Percentiles rank a stretch among this genome's conserved stretches.
These are phyloP conservation scores for Prunella vulgaris DNA, from an alignment of 257 asterid genomes.

Conservation along the genomic window DNA sequence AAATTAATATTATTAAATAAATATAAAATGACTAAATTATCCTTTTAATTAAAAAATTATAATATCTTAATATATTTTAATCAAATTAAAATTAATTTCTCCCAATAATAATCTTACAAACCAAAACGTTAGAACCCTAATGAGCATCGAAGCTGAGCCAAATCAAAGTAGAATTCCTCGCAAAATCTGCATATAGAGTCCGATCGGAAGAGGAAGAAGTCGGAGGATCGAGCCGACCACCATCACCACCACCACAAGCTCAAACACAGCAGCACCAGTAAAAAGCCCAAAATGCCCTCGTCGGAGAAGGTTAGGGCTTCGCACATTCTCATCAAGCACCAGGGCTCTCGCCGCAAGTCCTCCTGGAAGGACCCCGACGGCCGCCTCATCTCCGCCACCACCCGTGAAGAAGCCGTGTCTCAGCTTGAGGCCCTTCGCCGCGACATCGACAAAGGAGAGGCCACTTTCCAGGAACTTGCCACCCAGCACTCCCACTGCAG, in stretches of 20 bases:
- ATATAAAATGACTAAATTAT: too few species aligned
- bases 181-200: conserved; percentile 51
- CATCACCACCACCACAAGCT: conserved; percentile 20
- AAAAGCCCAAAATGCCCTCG: conserved; percentile 66
- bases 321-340: conserved; percentile 90
- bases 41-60: too few species aligned
- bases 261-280: conserved; percentile 30
- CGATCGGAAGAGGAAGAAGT: conserved; percentile 77
- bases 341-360: conserved; percentile 87
- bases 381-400: conserved; percentile 56
- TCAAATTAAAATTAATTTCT: too few species aligned
- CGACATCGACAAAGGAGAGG: conserved; percentile 62
- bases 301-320: conserved; percentile 86
- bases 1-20: too few species aligned
- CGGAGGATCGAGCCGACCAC: conserved; percentile 43
- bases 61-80: too few species aligned
- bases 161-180: neutral
- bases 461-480: conserved; percentile 71
- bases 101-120: too few species aligned
- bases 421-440: conserved; percentile 62
- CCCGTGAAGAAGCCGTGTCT: conserved; percentile 69
- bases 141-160: neutral
- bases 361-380: conserved; percentile 99
- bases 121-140: too few species aligned
- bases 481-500: conserved; percentile 66